Percentiles rank a stretch among this genome's conserved stretches.
Evolutionary conservation across 129 eudicot genomes (phyloP).

Genomic region (Arctium minus): DNA sequence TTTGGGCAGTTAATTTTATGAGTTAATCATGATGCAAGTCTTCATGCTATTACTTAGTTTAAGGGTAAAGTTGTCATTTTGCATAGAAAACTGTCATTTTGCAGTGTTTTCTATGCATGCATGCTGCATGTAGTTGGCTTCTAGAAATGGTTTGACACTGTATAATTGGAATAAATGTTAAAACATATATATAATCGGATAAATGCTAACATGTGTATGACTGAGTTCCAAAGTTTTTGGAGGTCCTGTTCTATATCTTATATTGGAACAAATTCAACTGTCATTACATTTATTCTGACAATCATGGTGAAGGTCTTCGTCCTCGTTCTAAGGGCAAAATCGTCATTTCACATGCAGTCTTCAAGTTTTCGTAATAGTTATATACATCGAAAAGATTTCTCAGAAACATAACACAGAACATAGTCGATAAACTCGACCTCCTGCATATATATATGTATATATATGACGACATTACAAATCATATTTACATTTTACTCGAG

Average conservation of each 20-base stretch:
- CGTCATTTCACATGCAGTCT: neutral
- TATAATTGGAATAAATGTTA: no score
- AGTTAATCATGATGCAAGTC: no score
- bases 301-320: slow-evolving; percentile 21
- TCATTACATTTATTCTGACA: neutral
- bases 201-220: no score
- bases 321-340: slow-evolving; percentile 36
- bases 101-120: neutral
- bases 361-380: slow-evolving; percentile 5
- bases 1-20: neutral
- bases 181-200: no score
- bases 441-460: slow-evolving; percentile 13
- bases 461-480: slow-evolving; percentile 24
- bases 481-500: slow-evolving; percentile 29
- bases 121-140: no score
- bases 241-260: no score
- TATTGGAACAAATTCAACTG: no score
- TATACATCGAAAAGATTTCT: slow-evolving; percentile 33
- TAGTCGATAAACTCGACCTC: slow-evolving; percentile 9
- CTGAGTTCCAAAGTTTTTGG: no score
- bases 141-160: no score
- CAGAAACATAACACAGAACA: slow-evolving; percentile 4
- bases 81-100: no score
- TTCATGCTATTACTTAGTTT: neutral
- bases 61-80: neutral